A percentile compares a stretch with the other conserved stretches of the same genome.
phyloP scores from a whole-genome alignment of 2,329 filamentous ascomycete genomes.

The Harringtonia aguacate region DNA sequence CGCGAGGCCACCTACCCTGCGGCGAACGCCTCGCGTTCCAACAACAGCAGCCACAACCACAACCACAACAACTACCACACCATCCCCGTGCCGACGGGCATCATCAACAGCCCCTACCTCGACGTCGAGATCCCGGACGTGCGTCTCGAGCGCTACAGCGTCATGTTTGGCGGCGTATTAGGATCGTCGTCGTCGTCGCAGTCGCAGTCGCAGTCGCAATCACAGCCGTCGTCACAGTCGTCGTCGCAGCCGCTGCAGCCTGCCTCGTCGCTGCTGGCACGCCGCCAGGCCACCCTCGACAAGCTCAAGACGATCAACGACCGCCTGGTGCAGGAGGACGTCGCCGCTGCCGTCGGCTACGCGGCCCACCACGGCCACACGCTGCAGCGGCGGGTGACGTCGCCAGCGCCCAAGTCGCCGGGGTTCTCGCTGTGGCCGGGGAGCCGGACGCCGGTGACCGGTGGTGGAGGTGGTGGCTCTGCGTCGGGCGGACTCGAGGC shows the following conservation, averaged over 20 bases:
- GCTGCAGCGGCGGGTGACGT: slow-evolving; percentile 33
- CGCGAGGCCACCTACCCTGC: too few species aligned
- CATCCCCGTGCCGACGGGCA: not conserved
- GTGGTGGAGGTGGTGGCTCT: not conserved
- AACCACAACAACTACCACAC: too few species aligned
- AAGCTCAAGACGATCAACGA: slow-evolving; percentile 45
- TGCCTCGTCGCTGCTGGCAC: slow-evolving; percentile 35
- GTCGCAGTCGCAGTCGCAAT: slow-evolving; percentile 1
- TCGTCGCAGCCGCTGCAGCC: slow-evolving; percentile 10
- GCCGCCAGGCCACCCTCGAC: slow-evolving; percentile 48
- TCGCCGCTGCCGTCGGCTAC: not conserved
- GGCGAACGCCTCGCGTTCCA: slow-evolving; percentile 3
- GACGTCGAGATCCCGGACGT: slow-evolving; percentile 72
- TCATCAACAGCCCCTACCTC: slow-evolving; percentile 33
- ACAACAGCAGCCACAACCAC: not conserved
- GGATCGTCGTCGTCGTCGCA: slow-evolving; percentile 15
- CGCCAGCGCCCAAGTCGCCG: slow-evolving; percentile 35
- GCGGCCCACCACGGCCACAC: not conserved
- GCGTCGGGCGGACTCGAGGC: too few species aligned
- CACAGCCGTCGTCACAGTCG: not conserved
- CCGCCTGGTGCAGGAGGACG: slow-evolving; percentile 25
- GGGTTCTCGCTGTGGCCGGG: slow-evolving; percentile 26
- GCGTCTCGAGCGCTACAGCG: slow-evolving; percentile 79
- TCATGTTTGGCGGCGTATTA: slow-evolving; percentile 80
- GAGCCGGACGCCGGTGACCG: not conserved